Percentiles rank a stretch among this genome's conserved stretches.
These are phyloP conservation scores for Phialophora macrospora DNA, from an alignment of 2,329 filamentous ascomycete species.

Conservation along the genomic window DNA sequence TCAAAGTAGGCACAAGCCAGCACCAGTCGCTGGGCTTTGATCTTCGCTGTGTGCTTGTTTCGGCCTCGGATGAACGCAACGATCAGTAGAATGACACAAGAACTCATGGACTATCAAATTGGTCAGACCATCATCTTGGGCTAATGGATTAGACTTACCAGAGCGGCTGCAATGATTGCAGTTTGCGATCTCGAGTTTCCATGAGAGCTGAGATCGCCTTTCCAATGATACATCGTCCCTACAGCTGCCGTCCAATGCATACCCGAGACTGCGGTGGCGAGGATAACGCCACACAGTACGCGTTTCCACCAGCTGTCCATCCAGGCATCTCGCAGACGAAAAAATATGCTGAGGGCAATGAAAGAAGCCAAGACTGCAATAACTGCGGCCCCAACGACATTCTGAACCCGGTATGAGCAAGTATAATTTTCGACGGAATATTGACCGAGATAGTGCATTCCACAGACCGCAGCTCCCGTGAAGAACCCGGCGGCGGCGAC, in stretches of 20 bases:
- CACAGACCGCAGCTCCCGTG: slow-evolving; percentile 75
- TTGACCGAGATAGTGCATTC: slow-evolving; percentile 90
- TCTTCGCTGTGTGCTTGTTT: slow-evolving; percentile 59
- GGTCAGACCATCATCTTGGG: slow-evolving; percentile 32
- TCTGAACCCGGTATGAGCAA: slow-evolving; percentile 63
- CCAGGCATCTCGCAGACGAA: slow-evolving; percentile 76
- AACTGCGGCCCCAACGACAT: slow-evolving; percentile 70
- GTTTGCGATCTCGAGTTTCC: slow-evolving; percentile 60
- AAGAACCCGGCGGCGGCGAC: slow-evolving; percentile 68
- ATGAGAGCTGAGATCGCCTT: slow-evolving; percentile 48
- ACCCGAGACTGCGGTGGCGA: slow-evolving; percentile 76
- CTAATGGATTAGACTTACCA: slow-evolving; percentile 57
- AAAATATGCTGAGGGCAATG: slow-evolving; percentile 74
- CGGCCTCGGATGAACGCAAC: slow-evolving; percentile 61
- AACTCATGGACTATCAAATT: slow-evolving; percentile 61
- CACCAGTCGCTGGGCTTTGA: slow-evolving; percentile 65
- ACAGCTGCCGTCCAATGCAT: slow-evolving; percentile 85
- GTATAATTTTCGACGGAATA: slow-evolving; percentile 78
- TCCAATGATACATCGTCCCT: slow-evolving; percentile 70
- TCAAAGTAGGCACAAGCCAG: slow-evolving; percentile 53
- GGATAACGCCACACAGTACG: slow-evolving; percentile 65
- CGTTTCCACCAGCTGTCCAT: slow-evolving; percentile 79
- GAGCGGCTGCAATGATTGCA: slow-evolving; percentile 72
- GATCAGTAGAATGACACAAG: slow-evolving; percentile 64
- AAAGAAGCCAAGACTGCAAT: slow-evolving; percentile 76